Evolutionary conservation across 208 protist genomes (phyloP).

Genomic region (Naegleria lovaniensis): DNA sequence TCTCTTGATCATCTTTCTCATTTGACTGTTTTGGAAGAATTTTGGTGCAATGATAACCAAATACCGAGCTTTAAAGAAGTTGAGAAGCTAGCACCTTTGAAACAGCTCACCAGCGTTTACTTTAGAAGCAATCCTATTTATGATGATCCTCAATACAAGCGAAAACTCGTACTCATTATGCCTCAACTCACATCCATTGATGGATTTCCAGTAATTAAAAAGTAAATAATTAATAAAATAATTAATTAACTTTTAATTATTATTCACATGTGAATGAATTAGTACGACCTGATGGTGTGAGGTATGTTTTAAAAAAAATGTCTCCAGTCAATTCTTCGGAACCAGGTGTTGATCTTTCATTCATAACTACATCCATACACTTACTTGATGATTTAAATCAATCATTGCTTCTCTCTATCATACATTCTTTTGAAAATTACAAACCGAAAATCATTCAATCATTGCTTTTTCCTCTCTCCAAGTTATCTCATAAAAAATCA

Average conservation of each 20-base stretch:
- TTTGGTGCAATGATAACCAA: constrained; percentile 18
- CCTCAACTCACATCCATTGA: not conserved
- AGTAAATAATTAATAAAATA: too few species aligned
- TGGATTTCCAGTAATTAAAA: constrained; percentile 6
- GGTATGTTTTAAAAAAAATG: too few species aligned
- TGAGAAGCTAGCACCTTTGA: not conserved
- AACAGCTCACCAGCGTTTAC: not conserved
- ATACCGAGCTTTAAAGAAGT: not conserved
- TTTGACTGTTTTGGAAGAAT: constrained; percentile 19
- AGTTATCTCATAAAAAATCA: not conserved
- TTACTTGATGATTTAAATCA: too few species aligned
- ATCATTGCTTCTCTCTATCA: not conserved
- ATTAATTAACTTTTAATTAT: too few species aligned
- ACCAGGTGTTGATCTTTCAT: too few species aligned
- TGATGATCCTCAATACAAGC: constrained; percentile 1
- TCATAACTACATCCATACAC: too few species aligned
- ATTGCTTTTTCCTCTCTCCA: not conserved
- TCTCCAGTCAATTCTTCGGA: too few species aligned
- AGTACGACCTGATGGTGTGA: too few species aligned
- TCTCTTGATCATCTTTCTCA: constrained; percentile 44
- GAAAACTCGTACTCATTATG: not conserved
- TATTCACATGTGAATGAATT: too few species aligned
- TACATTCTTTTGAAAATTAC: not conserved
- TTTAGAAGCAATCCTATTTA: not conserved
- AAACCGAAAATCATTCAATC: not conserved